Conservation (phyloP, 352 stramenopile species). For the Saprolegnia parasitica region DNA sequence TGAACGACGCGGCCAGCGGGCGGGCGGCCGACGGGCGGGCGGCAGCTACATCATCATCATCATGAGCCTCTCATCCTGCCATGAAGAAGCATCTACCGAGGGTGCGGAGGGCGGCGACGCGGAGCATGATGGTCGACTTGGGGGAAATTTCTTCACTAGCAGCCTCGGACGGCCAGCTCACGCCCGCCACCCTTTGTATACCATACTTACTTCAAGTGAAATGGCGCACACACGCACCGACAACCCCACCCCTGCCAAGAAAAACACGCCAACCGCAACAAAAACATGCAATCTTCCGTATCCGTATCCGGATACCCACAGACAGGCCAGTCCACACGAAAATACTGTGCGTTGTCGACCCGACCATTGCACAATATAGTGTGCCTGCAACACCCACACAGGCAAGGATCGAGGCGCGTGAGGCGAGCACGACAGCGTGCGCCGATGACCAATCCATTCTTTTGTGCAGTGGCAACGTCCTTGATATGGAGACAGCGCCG, state of each 20-base stretch:
- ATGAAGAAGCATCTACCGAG: constrained; percentile 4
- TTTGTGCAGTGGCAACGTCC: too few species aligned
- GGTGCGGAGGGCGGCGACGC: constrained; percentile 21
- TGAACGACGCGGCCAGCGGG: constrained; percentile 31
- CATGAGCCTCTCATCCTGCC: background rate
- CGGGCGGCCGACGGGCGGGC: constrained; percentile 15
- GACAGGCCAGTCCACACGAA: background rate
- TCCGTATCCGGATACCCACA: background rate
- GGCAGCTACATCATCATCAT: constrained; percentile 13
- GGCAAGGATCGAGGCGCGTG: too few species aligned
- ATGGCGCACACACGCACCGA: background rate
- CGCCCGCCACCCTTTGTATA: background rate
- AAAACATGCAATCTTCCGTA: background rate
- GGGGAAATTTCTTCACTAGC: constrained; percentile 17
- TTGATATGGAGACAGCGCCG: too few species aligned
- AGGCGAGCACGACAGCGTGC: too few species aligned
- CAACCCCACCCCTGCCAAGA: constrained; percentile 1
- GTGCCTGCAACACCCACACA: too few species aligned
- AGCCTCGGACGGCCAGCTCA: background rate
- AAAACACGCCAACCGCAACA: constrained; percentile 3
- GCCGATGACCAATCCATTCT: too few species aligned
- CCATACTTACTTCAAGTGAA: background rate
- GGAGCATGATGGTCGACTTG: constrained; percentile 20
- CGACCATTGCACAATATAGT: background rate
- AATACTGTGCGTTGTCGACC: background rate